A percentile compares a stretch with the other conserved stretches of the same genome.
phyloP scores from a whole-genome alignment of 352 stramenopile species.

The Phytopythium sindhum region DNA sequence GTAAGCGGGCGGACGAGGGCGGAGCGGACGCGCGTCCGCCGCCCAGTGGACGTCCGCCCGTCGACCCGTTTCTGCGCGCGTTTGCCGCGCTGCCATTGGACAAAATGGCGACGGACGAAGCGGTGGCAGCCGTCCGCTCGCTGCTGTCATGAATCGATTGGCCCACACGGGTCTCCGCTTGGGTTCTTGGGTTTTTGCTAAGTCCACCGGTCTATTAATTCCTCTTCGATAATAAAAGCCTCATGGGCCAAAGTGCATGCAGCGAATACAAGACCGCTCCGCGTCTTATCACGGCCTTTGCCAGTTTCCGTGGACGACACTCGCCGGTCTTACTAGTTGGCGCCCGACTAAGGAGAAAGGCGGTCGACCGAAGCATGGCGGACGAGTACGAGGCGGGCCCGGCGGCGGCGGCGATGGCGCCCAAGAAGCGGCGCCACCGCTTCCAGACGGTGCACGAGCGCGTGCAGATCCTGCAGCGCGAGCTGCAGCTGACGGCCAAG shows the following conservation, averaged over 20 bases:
- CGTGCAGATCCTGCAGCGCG: slow-evolving; percentile 68
- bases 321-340: not conserved
- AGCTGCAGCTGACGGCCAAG: slow-evolving; percentile 83
- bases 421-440: slow-evolving; percentile 76
- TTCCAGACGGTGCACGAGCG: slow-evolving; percentile 85
- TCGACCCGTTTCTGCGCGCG: slow-evolving; percentile 30
- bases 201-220: not conserved
- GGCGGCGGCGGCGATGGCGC: slow-evolving; percentile 13
- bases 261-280: not conserved
- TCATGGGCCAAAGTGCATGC: not conserved
- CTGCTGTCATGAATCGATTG: slow-evolving; percentile 10
- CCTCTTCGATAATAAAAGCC: no score
- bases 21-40: not conserved
- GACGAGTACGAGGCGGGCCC: slow-evolving; percentile 5
- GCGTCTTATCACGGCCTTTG: not conserved
- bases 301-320: not conserved
- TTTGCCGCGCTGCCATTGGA: slow-evolving; percentile 75
- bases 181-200: not conserved
- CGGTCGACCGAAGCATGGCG: not conserved
- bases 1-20: not conserved
- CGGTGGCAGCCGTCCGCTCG: slow-evolving; percentile 29
- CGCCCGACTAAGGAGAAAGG: no score
- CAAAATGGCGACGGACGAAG: slow-evolving; percentile 43
- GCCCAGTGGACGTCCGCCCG: not conserved
- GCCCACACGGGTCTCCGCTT: not conserved